Evolutionary conservation across 2,329 filamentous ascomycete species (phyloP).

Genomic region (Trichoderma cornu-damae): DNA sequence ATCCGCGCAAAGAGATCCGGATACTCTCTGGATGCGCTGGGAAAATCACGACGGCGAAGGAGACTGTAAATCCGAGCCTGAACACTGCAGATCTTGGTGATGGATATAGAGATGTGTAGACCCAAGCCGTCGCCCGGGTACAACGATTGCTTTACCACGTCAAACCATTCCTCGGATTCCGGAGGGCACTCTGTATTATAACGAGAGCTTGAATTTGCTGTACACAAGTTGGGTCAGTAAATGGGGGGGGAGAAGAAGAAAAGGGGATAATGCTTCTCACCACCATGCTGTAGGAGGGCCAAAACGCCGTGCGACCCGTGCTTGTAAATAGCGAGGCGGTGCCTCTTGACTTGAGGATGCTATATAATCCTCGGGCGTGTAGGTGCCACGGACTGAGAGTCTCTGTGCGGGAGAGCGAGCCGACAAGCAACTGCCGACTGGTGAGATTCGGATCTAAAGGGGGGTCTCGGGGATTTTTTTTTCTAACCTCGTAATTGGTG

Average conservation of each 20-base stretch:
- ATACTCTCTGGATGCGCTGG: constrained; percentile 29
- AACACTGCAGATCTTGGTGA: constrained; percentile 27
- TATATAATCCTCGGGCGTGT: constrained; percentile 34
- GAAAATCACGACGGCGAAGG: constrained; percentile 27
- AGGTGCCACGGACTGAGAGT: constrained; percentile 35
- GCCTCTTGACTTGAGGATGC: constrained; percentile 35
- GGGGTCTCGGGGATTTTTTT: background rate
- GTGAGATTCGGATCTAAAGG: background rate
- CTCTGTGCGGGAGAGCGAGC: constrained; percentile 30
- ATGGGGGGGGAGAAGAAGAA: background rate
- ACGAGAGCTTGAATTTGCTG: constrained; percentile 38
- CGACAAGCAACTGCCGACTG: constrained; percentile 34
- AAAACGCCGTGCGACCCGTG: constrained; percentile 32
- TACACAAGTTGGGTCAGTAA: constrained; percentile 17
- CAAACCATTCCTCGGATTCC: constrained; percentile 35
- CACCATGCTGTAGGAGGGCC: constrained; percentile 37
- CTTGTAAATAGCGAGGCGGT: constrained; percentile 23
- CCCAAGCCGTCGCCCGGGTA: constrained; percentile 27
- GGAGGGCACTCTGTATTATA: constrained; percentile 32
- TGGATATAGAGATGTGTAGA: constrained; percentile 28
- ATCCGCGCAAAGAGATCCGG: constrained; percentile 25
- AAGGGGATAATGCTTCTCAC: constrained; percentile 26
- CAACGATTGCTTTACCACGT: constrained; percentile 27
- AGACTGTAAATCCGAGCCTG: constrained; percentile 28
- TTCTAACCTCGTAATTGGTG: constrained; percentile 36